A percentile compares a stretch with the other conserved stretches of the same genome.
Conservation (phyloP, 2,329 filamentous ascomycete species). For the Fusarium equiseti region DNA sequence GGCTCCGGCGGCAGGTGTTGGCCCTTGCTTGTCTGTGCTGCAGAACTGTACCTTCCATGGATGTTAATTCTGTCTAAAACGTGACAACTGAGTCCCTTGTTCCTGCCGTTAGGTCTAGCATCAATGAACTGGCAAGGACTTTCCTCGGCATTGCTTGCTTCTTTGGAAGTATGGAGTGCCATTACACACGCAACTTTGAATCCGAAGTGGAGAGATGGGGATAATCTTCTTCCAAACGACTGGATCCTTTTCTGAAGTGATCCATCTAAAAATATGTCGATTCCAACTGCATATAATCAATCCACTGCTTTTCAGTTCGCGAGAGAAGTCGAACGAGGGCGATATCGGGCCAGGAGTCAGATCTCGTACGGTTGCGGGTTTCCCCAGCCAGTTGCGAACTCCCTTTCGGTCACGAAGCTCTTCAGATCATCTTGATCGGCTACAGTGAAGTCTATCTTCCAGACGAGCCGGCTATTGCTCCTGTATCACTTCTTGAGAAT, state of each 20-base stretch:
- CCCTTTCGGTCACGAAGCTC: background rate
- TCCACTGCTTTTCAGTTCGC: constrained; percentile 14
- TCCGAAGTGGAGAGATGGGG: too few species aligned
- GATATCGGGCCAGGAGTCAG: constrained; percentile 3
- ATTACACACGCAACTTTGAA: background rate
- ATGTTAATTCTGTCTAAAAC: background rate
- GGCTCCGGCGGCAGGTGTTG: constrained; percentile 44
- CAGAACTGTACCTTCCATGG: constrained; percentile 7
- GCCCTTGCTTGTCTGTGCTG: constrained; percentile 9
- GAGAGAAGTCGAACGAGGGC: constrained; percentile 14
- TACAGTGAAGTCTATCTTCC: constrained; percentile 2
- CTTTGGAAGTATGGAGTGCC: background rate
- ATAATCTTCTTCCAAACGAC: constrained; percentile 4
- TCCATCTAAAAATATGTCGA: constrained; percentile 14
- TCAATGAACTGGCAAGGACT: constrained; percentile 15
- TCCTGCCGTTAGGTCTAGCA: constrained; percentile 11
- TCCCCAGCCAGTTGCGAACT: constrained; percentile 1
- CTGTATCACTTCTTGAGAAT: background rate
- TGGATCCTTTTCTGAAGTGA: constrained; percentile 11
- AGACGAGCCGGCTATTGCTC: background rate
- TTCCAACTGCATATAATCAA: constrained; percentile 15
- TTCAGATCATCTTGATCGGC: constrained; percentile 3
- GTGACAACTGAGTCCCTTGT: constrained; percentile 19
- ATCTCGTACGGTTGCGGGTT: constrained; percentile 3
- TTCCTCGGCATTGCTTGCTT: constrained; percentile 34